These are phyloP conservation scores for Meripilus lineatus DNA, from an alignment of 1,284 basidiomycete genomes.

Conservation along the genomic window DNA sequence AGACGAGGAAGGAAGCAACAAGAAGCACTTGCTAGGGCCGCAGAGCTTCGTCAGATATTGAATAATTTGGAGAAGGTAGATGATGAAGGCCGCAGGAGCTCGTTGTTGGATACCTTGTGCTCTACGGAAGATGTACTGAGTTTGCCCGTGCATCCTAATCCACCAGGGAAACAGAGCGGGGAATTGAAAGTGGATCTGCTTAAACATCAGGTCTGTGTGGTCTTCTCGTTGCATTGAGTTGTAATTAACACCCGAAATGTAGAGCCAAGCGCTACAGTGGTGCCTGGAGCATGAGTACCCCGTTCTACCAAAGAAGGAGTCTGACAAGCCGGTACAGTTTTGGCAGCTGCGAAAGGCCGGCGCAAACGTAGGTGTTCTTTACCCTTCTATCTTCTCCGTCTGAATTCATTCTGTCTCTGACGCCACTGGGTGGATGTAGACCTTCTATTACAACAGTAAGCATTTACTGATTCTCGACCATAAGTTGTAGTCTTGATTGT, in stretches of 20 bases:
- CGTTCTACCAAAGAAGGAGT: conserved; percentile 54
- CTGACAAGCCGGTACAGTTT: conserved; percentile 79
- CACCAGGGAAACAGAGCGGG: conserved; percentile 62
- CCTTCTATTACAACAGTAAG: conserved; percentile 66
- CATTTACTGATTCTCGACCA: not conserved
- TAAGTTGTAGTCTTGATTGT: not conserved
- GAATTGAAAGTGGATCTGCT: conserved; percentile 67
- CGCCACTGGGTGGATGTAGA: conserved; percentile 28
- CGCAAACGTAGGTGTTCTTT: conserved; percentile 39
- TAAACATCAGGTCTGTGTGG: conserved; percentile 65
- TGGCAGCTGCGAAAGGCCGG: conserved; percentile 67
- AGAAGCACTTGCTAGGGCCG: conserved; percentile 52
- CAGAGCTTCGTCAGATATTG: conserved; percentile 62
- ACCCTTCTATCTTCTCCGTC: not conserved
- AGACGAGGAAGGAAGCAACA: conserved; percentile 40
- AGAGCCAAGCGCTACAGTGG: conserved; percentile 79
- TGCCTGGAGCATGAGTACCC: conserved; percentile 77
- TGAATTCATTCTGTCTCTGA: no score
- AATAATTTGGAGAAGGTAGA: conserved; percentile 70
- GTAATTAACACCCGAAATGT: conserved; percentile 5
- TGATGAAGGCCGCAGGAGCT: conserved; percentile 68
- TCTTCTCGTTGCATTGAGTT: conserved; percentile 8
- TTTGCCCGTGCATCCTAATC: conserved; percentile 59
- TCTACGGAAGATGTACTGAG: conserved; percentile 65
- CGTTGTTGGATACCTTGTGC: conserved; percentile 64